Conservation (phyloP, 164 flowering plant genomes). For the Vitis amurensis region DNA sequence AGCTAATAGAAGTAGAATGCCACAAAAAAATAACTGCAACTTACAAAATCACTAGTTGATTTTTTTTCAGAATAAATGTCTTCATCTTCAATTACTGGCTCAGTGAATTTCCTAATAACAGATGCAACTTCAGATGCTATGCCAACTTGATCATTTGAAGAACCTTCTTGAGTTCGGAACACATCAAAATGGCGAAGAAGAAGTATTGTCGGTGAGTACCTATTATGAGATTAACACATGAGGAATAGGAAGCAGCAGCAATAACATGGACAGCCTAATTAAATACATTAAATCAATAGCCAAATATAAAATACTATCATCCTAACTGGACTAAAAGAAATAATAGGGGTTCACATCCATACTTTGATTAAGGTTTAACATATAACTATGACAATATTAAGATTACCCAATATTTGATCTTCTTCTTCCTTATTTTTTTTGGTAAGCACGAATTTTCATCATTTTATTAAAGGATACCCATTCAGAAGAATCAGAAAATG, state of each 20-base stretch:
- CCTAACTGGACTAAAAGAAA: too few relatives aligned
- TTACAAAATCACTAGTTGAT: slow-evolving; percentile 41
- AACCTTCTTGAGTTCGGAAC: slow-evolving; percentile 67
- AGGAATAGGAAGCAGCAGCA: not conserved
- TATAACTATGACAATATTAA: too few relatives aligned
- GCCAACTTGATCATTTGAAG: slow-evolving; percentile 66
- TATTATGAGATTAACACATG: slow-evolving; percentile 28
- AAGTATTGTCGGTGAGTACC: slow-evolving; percentile 81
- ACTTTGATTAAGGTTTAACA: too few relatives aligned
- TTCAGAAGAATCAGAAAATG: too few relatives aligned
- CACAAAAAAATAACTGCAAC: slow-evolving; percentile 9
- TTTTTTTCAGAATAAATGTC: slow-evolving; percentile 33
- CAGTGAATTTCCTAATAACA: slow-evolving; percentile 66
- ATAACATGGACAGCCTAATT: not conserved
- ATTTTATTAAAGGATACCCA: too few relatives aligned
- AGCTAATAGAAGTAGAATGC: not conserved
- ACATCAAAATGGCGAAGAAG: slow-evolving; percentile 89
- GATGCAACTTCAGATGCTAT: slow-evolving; percentile 73
- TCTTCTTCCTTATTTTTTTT: too few relatives aligned
- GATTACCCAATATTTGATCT: too few relatives aligned
- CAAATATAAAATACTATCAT: not conserved
- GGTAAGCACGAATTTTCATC: too few relatives aligned
- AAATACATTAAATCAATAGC: not conserved
- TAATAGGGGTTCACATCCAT: too few relatives aligned
- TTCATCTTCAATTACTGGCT: slow-evolving; percentile 44